Conservation (phyloP, 257 asterid species). For the Prunella vulgaris region DNA sequence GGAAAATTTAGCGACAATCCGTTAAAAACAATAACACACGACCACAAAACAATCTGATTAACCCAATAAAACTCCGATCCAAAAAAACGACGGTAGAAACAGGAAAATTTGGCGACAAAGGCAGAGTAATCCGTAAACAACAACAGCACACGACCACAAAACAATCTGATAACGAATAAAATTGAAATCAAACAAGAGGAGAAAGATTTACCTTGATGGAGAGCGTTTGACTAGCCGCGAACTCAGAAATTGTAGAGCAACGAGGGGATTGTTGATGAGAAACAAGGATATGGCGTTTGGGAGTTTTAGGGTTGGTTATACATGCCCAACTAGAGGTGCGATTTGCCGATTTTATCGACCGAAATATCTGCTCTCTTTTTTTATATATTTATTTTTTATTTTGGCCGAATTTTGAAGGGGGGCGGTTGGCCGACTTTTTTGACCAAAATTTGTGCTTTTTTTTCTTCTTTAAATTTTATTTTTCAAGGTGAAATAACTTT, state of each 20-base stretch:
- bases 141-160: background rate
- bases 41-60: too few relatives aligned
- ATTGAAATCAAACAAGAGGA: background rate
- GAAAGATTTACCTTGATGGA: background rate
- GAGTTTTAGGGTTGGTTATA: background rate
- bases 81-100: background rate
- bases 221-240: background rate
- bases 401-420: too few relatives aligned
- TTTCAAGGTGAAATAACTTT: too few relatives aligned
- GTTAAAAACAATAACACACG: too few relatives aligned
- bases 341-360: background rate
- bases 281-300: background rate
- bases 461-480: too few relatives aligned
- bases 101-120: background rate
- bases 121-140: background rate
- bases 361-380: background rate
- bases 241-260: background rate
- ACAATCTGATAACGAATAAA: too few relatives aligned
- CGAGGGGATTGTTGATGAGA: background rate
- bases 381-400: too few relatives aligned
- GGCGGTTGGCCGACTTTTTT: background rate
- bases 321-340: background rate
- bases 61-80: background rate
- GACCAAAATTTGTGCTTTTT: background rate
- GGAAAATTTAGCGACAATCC: too few relatives aligned